A percentile compares a stretch with the other conserved stretches of the same genome.
These are phyloP conservation scores for Sphagnum contortum DNA, from an alignment of 225 moss, liverwort and hornwort genomes.

Conservation along the genomic window DNA sequence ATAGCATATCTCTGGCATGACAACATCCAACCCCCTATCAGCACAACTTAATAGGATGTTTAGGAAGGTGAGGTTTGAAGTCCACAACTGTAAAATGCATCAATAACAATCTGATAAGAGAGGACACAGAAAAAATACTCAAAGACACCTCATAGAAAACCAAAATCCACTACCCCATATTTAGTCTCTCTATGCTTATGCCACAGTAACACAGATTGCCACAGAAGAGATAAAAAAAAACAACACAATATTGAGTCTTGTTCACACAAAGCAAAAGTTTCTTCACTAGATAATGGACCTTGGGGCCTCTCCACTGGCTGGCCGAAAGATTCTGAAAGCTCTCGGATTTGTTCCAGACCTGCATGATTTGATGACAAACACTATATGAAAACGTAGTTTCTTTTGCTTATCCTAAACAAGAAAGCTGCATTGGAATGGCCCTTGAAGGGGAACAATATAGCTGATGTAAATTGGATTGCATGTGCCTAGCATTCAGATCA, in stretches of 20 bases:
- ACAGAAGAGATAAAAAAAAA: not conserved
- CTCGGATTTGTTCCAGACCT: conserved; percentile 67
- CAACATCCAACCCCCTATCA: not conserved
- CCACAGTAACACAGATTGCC: too few relatives aligned
- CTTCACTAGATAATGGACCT: conserved; percentile 17
- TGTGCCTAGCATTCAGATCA: too few relatives aligned
- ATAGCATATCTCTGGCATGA: conserved; percentile 60
- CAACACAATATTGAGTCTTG: not conserved
- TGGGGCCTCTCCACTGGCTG: conserved; percentile 88
- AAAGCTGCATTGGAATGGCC: too few relatives aligned
- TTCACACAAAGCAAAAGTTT: not conserved
- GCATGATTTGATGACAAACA: conserved; percentile 8
- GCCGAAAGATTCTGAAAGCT: conserved; percentile 86
- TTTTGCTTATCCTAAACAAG: too few relatives aligned
- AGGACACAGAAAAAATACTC: too few relatives aligned
- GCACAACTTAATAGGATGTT: not conserved
- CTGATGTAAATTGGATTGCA: too few relatives aligned
- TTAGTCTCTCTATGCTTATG: too few relatives aligned
- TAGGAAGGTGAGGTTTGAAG: not conserved
- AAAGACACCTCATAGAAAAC: not conserved
- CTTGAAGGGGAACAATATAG: too few relatives aligned
- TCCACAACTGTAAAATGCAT: not conserved
- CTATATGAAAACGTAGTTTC: not conserved
- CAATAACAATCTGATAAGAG: too few relatives aligned
- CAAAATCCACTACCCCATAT: not conserved